Evolutionary conservation across 1,139 yeast genomes (phyloP), one percentile per base, ranked within the genome.

Genomic region (Nakaseomyces delphensis): DNA sequence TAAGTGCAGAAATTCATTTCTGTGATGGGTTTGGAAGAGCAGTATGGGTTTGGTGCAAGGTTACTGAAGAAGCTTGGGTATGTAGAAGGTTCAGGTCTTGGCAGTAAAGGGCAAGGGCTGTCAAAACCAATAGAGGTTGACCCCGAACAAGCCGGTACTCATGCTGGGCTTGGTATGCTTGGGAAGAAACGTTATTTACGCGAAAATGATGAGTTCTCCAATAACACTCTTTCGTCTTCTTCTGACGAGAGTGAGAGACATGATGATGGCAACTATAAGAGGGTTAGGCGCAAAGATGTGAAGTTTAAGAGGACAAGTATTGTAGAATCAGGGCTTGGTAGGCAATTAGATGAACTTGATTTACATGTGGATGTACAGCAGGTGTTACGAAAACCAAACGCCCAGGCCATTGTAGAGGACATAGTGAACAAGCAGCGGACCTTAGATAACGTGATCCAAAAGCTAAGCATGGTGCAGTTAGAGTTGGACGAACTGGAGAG

Each of bases 41-140:
- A 53, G 36, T 89, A 87, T 55, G 97, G 98, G 8, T 76, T 86
- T 37, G 98, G 97, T 28, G 96, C 96, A 2, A 66, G 73, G 42
- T 66, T 91, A 41, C 62, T 91, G 68, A 70, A 77, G 55, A 74
- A 78, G 52, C 89, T 91, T 97, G 98, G 98, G 0, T 89, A 86
- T 59, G 70, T 71, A 13, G 74, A 74, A 36, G 98, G 98, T 0
- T 69, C 74, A 49, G 97, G 97, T 0, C 70, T 91, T 18, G 98
- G 98, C 0, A 64, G 67, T 3, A 64, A 70, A 18, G 77, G 79
- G 1, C 71, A 71, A 41, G 98, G 98, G 32, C 85, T 86, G 1
- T 72, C 74, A 0, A 74, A 73, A 15, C 97, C 97, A 0, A 79
- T 91, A 9, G 81, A 82, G 48, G 82, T 86, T 8, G 71, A 73